Conservation (phyloP, 2,329 filamentous ascomycete genomes). For the Botrytis squamosa region DNA sequence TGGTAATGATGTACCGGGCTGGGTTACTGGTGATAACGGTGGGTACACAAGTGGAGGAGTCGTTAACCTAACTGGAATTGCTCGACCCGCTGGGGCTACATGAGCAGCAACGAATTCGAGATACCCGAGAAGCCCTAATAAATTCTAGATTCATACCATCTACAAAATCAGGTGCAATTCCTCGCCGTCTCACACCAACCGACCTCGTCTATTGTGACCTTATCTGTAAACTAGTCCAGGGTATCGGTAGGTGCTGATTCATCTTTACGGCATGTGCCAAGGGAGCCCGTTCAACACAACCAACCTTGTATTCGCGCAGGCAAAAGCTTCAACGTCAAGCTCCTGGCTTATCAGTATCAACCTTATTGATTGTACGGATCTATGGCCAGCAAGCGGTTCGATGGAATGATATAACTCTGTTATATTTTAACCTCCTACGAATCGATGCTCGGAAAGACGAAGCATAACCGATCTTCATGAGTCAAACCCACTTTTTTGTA, state of each 20-base stretch:
- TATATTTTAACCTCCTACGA: background rate
- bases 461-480: background rate
- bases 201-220: background rate
- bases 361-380: background rate
- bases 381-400: background rate
- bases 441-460: background rate
- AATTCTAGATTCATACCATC: background rate
- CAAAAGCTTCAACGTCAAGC: background rate
- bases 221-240: background rate
- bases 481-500: background rate
- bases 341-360: background rate
- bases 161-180: background rate
- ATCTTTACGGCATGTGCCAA: background rate
- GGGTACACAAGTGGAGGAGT: slow-evolving; percentile 50
- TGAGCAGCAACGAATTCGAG: slow-evolving; percentile 9
- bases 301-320: background rate
- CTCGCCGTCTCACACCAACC: background rate
- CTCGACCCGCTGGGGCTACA: slow-evolving; percentile 48
- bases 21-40: slow-evolving; percentile 55
- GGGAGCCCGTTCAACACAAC: background rate
- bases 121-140: background rate
- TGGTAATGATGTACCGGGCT: slow-evolving; percentile 64
- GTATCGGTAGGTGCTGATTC: background rate
- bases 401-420: background rate
- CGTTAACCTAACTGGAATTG: slow-evolving; percentile 54